phyloP scores from a whole-genome alignment of 2,329 filamentous ascomycete species.

The Xylariaceae sp. region DNA sequence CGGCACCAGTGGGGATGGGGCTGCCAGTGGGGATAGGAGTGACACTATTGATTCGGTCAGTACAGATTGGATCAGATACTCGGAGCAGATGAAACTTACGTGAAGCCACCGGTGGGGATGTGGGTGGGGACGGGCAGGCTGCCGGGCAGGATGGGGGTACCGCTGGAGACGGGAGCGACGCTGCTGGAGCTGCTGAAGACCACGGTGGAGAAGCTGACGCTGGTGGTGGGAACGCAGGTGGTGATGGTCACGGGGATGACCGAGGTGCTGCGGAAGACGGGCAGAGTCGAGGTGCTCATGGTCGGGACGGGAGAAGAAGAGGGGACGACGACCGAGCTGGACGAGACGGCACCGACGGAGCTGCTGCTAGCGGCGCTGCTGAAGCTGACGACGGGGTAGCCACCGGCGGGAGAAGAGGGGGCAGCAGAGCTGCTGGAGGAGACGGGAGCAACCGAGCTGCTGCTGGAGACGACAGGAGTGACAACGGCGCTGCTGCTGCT shows the following conservation, averaged over 20 bases:
- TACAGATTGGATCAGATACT: slow-evolving; percentile 17
- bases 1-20: slow-evolving; percentile 43
- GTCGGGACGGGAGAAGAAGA: slow-evolving; percentile 23
- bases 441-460: neutral
- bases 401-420: neutral
- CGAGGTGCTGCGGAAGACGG: slow-evolving; percentile 44
- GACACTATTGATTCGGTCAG: slow-evolving; percentile 21
- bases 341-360: slow-evolving; percentile 32
- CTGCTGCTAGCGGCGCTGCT: neutral
- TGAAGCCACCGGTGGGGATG: slow-evolving; percentile 29
- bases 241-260: slow-evolving; percentile 35
- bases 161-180: slow-evolving; percentile 6
- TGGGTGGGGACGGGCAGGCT: slow-evolving; percentile 24
- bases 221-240: slow-evolving; percentile 36
- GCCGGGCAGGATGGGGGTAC: neutral
- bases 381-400: slow-evolving; percentile 15
- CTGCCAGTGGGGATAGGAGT: slow-evolving; percentile 34
- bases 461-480: neutral
- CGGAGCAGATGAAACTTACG: slow-evolving; percentile 14
- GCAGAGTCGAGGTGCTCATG: slow-evolving; percentile 26
- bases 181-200: slow-evolving; percentile 17
- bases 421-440: neutral
- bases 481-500: too few species aligned
- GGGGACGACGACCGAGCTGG: slow-evolving; percentile 16
- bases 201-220: slow-evolving; percentile 29